Conservation (phyloP, 192 early-diverging fungal species). For the Coemansia umbellata region DNA sequence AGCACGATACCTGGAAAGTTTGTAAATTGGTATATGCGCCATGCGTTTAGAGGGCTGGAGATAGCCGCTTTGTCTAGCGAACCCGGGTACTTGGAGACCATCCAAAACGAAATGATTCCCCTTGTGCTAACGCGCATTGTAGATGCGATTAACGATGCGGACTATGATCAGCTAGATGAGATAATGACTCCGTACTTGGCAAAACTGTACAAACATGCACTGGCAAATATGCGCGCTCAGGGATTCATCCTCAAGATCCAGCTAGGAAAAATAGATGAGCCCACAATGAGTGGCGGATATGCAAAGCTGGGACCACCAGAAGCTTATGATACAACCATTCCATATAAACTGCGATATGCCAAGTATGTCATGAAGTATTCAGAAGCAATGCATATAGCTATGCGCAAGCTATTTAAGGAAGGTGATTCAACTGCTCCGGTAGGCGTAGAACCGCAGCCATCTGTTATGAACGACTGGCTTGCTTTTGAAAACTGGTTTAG, state of each 20-base stretch:
- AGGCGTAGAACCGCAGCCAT: too few relatives aligned
- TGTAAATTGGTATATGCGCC: too few relatives aligned
- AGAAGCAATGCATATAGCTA: not conserved
- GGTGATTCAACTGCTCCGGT: too few relatives aligned
- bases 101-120: slow-evolving; percentile 8
- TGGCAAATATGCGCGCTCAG: slow-evolving; percentile 13
- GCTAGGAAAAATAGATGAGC: not conserved
- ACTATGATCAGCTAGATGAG: slow-evolving; percentile 10
- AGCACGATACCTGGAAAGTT: too few relatives aligned
- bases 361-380: slow-evolving; percentile 4
- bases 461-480: not conserved
- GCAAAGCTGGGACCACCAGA: slow-evolving; percentile 9
- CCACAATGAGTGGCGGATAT: too few relatives aligned
- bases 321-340: slow-evolving; percentile 13
- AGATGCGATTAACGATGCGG: slow-evolving; percentile 15
- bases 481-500: slow-evolving; percentile 10
- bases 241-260: not conserved
- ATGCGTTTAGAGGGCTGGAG: too few relatives aligned
- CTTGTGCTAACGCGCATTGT: not conserved
- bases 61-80: too few relatives aligned
- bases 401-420: too few relatives aligned
- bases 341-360: not conserved
- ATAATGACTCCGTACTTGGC: slow-evolving; percentile 10
- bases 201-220: slow-evolving; percentile 16
- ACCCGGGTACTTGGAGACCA: slow-evolving; percentile 7